These are phyloP conservation scores for Suhomyces taliae DNA, from an alignment of 1,139 yeast genomes.

Conservation along the genomic window DNA sequence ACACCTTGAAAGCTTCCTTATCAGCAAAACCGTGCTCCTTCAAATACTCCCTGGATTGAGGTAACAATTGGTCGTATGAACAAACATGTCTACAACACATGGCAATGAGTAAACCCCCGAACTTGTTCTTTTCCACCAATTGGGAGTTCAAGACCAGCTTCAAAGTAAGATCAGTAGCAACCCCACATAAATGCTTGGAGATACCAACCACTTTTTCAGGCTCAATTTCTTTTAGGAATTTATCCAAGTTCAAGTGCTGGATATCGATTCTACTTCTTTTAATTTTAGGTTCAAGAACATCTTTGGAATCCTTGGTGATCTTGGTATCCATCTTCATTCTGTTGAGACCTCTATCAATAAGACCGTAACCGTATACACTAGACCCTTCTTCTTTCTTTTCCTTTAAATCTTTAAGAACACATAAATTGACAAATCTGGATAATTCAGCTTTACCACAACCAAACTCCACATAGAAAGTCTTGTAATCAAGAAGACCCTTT, in stretches of 20 bases:
- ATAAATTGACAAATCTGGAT: constrained; percentile 62
- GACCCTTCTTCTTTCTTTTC: not conserved
- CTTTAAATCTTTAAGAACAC: constrained; percentile 33
- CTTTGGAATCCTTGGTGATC: constrained; percentile 52
- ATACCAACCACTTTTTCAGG: constrained; percentile 52
- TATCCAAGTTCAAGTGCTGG: constrained; percentile 63
- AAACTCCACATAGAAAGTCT: constrained; percentile 62
- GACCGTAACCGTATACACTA: constrained; percentile 46
- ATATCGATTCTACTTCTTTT: constrained; percentile 70
- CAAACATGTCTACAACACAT: constrained; percentile 95
- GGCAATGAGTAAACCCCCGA: constrained; percentile 74
- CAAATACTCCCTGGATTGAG: constrained; percentile 48
- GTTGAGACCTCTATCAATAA: constrained; percentile 76
- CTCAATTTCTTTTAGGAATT: constrained; percentile 34
- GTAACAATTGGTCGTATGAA: constrained; percentile 49
- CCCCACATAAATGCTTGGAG: constrained; percentile 91
- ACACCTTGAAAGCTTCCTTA: constrained; percentile 47
- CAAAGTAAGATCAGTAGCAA: constrained; percentile 85
- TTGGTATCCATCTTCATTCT: constrained; percentile 78
- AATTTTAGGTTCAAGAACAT: constrained; percentile 33
- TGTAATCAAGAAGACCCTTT: constrained; percentile 36
- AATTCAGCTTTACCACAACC: constrained; percentile 92
- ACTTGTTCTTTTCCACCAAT: constrained; percentile 16
- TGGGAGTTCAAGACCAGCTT: constrained; percentile 57
- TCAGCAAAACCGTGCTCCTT: constrained; percentile 29